Evolutionary conservation across 2,329 filamentous ascomycete genomes (phyloP).

Genomic region (Parascedosporium putredinis): DNA sequence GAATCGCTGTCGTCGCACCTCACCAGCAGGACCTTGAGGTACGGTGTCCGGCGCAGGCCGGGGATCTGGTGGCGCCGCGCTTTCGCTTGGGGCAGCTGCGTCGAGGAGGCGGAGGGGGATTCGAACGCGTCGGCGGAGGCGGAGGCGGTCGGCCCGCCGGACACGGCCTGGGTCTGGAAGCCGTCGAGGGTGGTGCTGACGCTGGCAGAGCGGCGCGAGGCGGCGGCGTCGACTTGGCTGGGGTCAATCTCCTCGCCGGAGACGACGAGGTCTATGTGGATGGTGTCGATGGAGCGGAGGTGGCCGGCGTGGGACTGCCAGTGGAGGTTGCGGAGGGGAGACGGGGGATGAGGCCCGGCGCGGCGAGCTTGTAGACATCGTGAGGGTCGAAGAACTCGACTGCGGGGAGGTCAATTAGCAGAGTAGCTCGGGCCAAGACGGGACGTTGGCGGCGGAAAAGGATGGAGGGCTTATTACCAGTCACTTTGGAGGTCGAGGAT

Average conservation of each 20-base stretch:
- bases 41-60: slow-evolving; percentile 82
- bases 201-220: slow-evolving; percentile 22
- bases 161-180: slow-evolving; percentile 46
- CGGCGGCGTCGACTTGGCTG: slow-evolving; percentile 25
- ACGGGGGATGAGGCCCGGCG: slow-evolving; percentile 64
- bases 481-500: slow-evolving; percentile 67
- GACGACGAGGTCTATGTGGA: slow-evolving; percentile 80
- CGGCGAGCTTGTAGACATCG: slow-evolving; percentile 73
- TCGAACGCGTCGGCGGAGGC: slow-evolving; percentile 29
- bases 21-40: slow-evolving; percentile 81
- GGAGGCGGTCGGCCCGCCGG: slow-evolving; percentile 22
- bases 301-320: slow-evolving; percentile 94
- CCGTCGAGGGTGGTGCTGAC: slow-evolving; percentile 40
- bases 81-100: slow-evolving; percentile 23
- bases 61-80: slow-evolving; percentile 87
- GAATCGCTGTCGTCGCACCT: slow-evolving; percentile 92
- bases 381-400: slow-evolving; percentile 96
- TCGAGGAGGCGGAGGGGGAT: slow-evolving; percentile 11
- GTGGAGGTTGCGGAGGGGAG: slow-evolving; percentile 81
- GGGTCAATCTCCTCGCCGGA: slow-evolving; percentile 32
- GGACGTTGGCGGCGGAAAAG: not conserved
- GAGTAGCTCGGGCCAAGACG: no score
- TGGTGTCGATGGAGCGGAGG: slow-evolving; percentile 81
- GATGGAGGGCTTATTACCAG: slow-evolving; percentile 38
- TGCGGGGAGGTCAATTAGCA: slow-evolving; percentile 23